A percentile compares a stretch with the other conserved stretches of the same genome.
Conservation (phyloP, 179 eudicot genomes). For the Spinacia oleracea region DNA sequence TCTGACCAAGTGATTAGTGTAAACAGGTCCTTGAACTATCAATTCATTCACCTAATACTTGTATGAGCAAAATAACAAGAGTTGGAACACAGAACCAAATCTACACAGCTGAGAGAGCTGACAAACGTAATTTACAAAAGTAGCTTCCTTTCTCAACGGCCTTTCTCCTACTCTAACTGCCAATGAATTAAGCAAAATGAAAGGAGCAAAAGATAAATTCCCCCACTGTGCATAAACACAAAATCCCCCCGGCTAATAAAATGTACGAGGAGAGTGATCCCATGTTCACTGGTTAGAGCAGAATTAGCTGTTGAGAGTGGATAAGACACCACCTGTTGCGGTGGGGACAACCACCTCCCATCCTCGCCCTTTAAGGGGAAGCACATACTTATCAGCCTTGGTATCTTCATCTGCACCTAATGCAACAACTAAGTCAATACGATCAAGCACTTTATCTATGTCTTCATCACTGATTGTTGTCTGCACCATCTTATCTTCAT, state of each 20-base stretch:
- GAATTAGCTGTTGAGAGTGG: slow-evolving; percentile 61
- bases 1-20: too few relatives aligned
- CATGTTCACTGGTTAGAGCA: neutral
- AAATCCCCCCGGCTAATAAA: slow-evolving; percentile 6
- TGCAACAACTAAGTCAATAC: slow-evolving; percentile 56
- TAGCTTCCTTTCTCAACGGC: slow-evolving; percentile 38
- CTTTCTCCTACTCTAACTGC: slow-evolving; percentile 20
- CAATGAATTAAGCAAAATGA: slow-evolving; percentile 31
- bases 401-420: slow-evolving; percentile 33
- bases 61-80: neutral
- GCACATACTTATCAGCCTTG: slow-evolving; percentile 26
- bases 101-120: too few relatives aligned
- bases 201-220: slow-evolving; percentile 24
- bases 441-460: slow-evolving; percentile 71
- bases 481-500: slow-evolving; percentile 81
- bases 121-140: slow-evolving; percentile 30
- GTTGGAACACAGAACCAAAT: slow-evolving; percentile 14
- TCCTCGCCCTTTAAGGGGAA: slow-evolving; percentile 93
- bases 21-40: too few relatives aligned
- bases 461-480: slow-evolving; percentile 84
- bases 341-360: slow-evolving; percentile 94
- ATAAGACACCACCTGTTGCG: slow-evolving; percentile 74
- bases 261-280: neutral
- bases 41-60: neutral
- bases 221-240: neutral